Conservation (phyloP, 495 filamentous ascomycete genomes). For the Penicillium dipodomyicola region DNA sequence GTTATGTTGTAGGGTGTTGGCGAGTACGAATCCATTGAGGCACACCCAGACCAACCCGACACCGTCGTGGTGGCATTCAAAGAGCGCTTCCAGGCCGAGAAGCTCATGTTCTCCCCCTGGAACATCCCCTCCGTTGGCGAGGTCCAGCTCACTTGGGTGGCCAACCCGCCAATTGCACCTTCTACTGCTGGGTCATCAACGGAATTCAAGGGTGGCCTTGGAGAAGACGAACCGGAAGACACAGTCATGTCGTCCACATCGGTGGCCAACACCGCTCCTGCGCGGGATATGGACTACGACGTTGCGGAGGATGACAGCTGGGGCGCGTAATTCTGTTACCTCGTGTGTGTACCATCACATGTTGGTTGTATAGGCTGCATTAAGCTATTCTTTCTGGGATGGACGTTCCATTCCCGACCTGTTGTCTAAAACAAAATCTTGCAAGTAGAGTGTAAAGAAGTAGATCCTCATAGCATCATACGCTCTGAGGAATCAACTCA, state of each 20-base stretch:
- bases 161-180: slow-evolving; percentile 39
- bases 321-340: slow-evolving; percentile 22
- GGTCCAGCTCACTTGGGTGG: slow-evolving; percentile 73
- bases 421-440: neutral
- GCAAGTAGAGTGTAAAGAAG: neutral
- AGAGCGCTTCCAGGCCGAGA: slow-evolving; percentile 86
- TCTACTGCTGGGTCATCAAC: slow-evolving; percentile 17
- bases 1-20: slow-evolving; percentile 62
- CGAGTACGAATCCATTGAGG: slow-evolving; percentile 75
- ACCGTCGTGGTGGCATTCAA: slow-evolving; percentile 75
- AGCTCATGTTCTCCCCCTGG: slow-evolving; percentile 67
- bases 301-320: slow-evolving; percentile 54
- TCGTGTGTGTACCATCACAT: slow-evolving; percentile 12
- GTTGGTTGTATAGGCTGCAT: slow-evolving; percentile 14
- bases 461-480: slow-evolving; percentile 9
- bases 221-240: slow-evolving; percentile 35
- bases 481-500: slow-evolving; percentile 28
- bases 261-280: slow-evolving; percentile 22
- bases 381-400: slow-evolving; percentile 4
- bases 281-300: slow-evolving; percentile 50
- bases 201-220: slow-evolving; percentile 28
- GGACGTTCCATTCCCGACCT: slow-evolving; percentile 1
- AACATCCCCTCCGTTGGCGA: slow-evolving; percentile 73
- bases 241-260: slow-evolving; percentile 37
- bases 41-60: slow-evolving; percentile 55